A percentile compares a stretch with the other conserved stretches of the same genome.
phyloP scores from a whole-genome alignment of 768 basidiomycete species.

The Termitomyces sp. region DNA sequence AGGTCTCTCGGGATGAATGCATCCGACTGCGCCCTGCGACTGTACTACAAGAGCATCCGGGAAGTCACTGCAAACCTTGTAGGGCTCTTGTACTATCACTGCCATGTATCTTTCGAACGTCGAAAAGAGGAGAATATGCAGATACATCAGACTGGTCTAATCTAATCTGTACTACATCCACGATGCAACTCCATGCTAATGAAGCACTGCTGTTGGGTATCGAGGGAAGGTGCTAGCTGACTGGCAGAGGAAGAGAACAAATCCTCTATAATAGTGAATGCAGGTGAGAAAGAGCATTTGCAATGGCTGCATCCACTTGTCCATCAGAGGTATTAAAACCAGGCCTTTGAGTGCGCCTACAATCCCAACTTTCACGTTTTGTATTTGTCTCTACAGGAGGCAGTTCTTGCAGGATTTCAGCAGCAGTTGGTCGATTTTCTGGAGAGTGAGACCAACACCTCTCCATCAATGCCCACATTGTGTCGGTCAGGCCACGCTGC shows the following conservation, averaged over 20 bases:
- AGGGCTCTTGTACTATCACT: too few relatives aligned
- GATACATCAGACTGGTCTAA: too few relatives aligned
- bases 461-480: background rate
- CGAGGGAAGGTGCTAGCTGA: background rate
- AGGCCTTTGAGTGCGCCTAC: background rate
- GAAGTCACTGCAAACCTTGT: too few relatives aligned
- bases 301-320: background rate
- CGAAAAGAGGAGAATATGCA: too few relatives aligned
- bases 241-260: too few relatives aligned
- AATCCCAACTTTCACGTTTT: background rate
- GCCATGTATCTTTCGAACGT: too few relatives aligned
- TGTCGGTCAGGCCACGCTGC: background rate
- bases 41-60: too few relatives aligned
- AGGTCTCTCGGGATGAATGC: too few relatives aligned
- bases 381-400: background rate
- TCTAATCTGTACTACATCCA: too few relatives aligned
- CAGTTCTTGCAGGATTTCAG: background rate
- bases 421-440: background rate
- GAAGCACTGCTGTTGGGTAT: background rate
- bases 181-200: background rate
- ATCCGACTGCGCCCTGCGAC: too few relatives aligned
- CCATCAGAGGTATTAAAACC: background rate
- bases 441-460: background rate
- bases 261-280: background rate
- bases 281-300: background rate